Evolutionary conservation across 1,139 yeast genomes (phyloP).

Genomic region (Pneumocystis carinii): DNA sequence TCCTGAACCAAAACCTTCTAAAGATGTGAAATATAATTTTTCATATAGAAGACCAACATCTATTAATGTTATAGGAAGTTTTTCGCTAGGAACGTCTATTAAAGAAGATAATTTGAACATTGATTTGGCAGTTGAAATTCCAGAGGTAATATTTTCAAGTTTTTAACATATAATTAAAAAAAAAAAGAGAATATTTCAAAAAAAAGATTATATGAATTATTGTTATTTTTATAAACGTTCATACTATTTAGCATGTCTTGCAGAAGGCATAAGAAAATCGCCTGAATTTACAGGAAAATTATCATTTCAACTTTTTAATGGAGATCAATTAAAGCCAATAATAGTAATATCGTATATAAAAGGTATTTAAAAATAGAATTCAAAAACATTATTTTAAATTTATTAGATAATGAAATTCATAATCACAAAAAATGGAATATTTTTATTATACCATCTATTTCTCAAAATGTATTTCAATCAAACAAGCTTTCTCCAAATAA

Average conservation of each 20-base stretch:
- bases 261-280: slow-evolving; percentile 32
- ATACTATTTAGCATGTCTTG: slow-evolving; percentile 65
- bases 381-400: slow-evolving; percentile 42
- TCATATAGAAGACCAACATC: slow-evolving; percentile 57
- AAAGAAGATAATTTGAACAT: slow-evolving; percentile 47
- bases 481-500: slow-evolving; percentile 52
- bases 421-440: slow-evolving; percentile 29
- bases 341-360: not conserved
- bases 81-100: slow-evolving; percentile 72
- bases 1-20: slow-evolving; percentile 72
- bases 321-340: slow-evolving; percentile 6
- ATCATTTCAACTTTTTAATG: slow-evolving; percentile 2
- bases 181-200: slow-evolving; percentile 41
- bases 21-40: slow-evolving; percentile 52
- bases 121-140: slow-evolving; percentile 76
- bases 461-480: slow-evolving; percentile 63
- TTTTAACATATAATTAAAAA: not conserved
- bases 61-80: slow-evolving; percentile 73
- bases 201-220: slow-evolving; percentile 80
- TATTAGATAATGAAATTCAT: slow-evolving; percentile 50
- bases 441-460: slow-evolving; percentile 54
- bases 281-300: slow-evolving; percentile 25
- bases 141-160: slow-evolving; percentile 24
- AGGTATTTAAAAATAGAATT: not conserved
- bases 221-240: slow-evolving; percentile 82